Conservation (phyloP, 2,329 filamentous ascomycete species). For the Raffaelea arxii region DNA sequence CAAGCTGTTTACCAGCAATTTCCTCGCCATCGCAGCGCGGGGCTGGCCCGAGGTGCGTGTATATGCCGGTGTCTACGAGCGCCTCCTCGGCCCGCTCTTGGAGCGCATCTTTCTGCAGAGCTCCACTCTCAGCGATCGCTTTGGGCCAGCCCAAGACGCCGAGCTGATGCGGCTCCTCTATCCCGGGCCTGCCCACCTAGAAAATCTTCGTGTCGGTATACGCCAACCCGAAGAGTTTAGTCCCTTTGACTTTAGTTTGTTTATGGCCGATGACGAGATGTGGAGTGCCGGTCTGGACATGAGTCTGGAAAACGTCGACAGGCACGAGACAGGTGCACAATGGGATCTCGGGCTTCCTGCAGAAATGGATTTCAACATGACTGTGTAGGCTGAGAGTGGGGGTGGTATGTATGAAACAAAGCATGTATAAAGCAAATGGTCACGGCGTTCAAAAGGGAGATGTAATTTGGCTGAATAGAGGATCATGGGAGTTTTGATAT, state of each 20-base stretch:
- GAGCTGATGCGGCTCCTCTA: slow-evolving; percentile 12
- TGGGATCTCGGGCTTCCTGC: not conserved
- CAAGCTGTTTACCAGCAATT: slow-evolving; percentile 21
- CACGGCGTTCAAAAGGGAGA: not conserved
- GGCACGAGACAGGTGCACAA: slow-evolving; percentile 14
- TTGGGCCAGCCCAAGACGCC: slow-evolving; percentile 10
- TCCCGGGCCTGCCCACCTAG: slow-evolving; percentile 10
- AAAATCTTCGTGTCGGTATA: slow-evolving; percentile 6
- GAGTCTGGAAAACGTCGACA: too few species aligned
- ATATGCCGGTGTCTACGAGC: slow-evolving; percentile 15
- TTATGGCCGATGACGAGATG: slow-evolving; percentile 8
- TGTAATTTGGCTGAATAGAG: not conserved
- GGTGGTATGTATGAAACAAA: too few species aligned
- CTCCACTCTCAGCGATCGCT: not conserved
- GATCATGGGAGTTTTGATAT: not conserved
- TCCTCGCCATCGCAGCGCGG: slow-evolving; percentile 19
- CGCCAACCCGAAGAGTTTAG: slow-evolving; percentile 4
- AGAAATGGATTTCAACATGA: not conserved
- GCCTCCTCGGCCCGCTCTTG: slow-evolving; percentile 19
- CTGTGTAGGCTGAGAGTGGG: too few species aligned
- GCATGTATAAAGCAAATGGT: too few species aligned
- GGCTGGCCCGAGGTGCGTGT: slow-evolving; percentile 22
- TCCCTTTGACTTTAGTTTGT: slow-evolving; percentile 9
- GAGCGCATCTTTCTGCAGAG: slow-evolving; percentile 17
- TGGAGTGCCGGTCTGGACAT: slow-evolving; percentile 19